Base-by-base conservation (phyloP, 345 rosid genomes). In the Eutrema heterophyllum region DNA sequence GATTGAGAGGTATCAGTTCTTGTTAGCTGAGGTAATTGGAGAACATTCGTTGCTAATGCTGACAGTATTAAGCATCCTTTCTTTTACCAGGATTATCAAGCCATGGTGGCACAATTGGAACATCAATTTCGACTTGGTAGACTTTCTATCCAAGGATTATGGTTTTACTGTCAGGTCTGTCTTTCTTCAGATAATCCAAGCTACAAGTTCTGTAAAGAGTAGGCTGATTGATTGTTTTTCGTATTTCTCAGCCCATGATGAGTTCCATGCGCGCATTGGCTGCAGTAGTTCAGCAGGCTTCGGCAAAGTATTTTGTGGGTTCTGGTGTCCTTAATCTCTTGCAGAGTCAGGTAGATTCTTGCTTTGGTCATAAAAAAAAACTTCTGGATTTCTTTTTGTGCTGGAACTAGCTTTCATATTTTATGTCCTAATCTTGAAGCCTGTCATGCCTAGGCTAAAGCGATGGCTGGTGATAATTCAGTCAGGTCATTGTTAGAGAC, bases 151-250 rank as follows among this genome's bases (percentile, higher is more conserved):
- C 99, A 92, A 82, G 99, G 97, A 73, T 84, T 95, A 80, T 92
- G 96, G 99, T 92, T 95, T 86, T 95, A 92, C 81, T 92, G 97
- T 84, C 99, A 95, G 97, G 97, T 92, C 58, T 64, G 55, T 51
- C 78, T 81, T 61, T 18, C 56, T 73, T 48, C 36, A 21, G 48
- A 7, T 53, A 61, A 58, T 64, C 45, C 16, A 46, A 58, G 9
- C 63, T 66, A 26, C 11, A 65, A 18, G 16, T 38, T 64, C 46
- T 9, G 15, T 27, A 46, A 54, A 70, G 12, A 43, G 48, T 69
- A 63, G 36, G 35, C 54, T 72, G 60, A 55, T 48, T 57, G 54
- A 73, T 82, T 67, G 41, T 73, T 64, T 51, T 56, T 54, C 21
- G 54, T 75, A 56, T 62, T 35, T 74, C 67, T 62, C 88, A 92